Base-by-base conservation (phyloP, 176 grass and related monocot species). In the Dactylis glomerata region DNA sequence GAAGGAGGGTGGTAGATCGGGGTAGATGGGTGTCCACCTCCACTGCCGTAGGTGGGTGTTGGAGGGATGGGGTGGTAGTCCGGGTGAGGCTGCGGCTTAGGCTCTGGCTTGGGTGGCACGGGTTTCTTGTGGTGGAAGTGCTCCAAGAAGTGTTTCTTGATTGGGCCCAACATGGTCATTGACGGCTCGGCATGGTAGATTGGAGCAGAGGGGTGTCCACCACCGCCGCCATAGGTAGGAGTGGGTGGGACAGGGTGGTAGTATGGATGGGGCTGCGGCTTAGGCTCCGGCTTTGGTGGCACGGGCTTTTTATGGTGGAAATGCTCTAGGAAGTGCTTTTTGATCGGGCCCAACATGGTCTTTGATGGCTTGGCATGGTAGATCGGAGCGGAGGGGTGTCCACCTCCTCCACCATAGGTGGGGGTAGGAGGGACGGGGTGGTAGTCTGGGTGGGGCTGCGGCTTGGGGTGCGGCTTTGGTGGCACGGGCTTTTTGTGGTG, bases 131-230 rank as follows among this genome's bases (percentile, higher is more conserved):
- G 24, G 12, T 61, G 50, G 36, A 87, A 87, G 41, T 74, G 54
- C 0, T 86, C 84, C 0, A 86, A 3, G 52, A 80, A n/a, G 15
- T 65, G 15, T 10, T 86, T 79, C 75, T 86, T 86, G 65, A 72
- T 77, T 6, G 4, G 47, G 4, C 16, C 47, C 1, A 50, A 19
- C 16, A 50, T 6, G 47, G 47, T 50, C 16, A 19, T 50, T 50
- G 47, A 36, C 45, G 45, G 10, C 8, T 58, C 55, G 0, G 55
- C 55, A 2, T 32, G 61, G 61, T 64, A 64, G 13, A 64, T 64
- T 0, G 61, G 61, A 1, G 55, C 26, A 3, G 55, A 58, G 1
- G 55, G 55, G 61, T 64, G 61, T 64, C 27, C 61, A 31, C 59
- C 58, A 15, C 58, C 58, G 11, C 58, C 58, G 0, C 58, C 58